Percentiles rank a stretch among this genome's conserved stretches.
Evolutionary conservation across 805 yeast species (phyloP).

Genomic region (Candida takata): DNA sequence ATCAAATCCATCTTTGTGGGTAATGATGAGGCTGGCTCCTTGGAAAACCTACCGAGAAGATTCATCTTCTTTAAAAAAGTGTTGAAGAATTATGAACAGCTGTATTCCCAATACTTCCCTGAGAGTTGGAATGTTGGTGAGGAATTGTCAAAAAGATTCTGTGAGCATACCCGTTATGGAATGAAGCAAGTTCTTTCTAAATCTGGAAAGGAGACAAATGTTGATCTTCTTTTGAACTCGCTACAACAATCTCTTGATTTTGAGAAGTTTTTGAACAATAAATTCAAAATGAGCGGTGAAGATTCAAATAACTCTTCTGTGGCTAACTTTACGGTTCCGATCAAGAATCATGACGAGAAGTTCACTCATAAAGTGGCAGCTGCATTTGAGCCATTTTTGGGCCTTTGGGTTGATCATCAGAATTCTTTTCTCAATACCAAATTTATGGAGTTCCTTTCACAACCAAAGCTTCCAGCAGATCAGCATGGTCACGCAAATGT

Average conservation of each 20-base stretch:
- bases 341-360: slow-evolving; percentile 17
- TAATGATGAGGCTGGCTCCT: slow-evolving; percentile 88
- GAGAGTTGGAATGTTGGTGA: slow-evolving; percentile 62
- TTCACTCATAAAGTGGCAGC: slow-evolving; percentile 44
- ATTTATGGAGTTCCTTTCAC: slow-evolving; percentile 55
- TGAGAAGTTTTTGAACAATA: slow-evolving; percentile 64
- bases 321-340: slow-evolving; percentile 10
- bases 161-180: slow-evolving; percentile 63
- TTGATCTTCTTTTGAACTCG: slow-evolving; percentile 60
- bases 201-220: slow-evolving; percentile 39
- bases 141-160: slow-evolving; percentile 54
- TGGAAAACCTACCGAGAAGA: slow-evolving; percentile 79
- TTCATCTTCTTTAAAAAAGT: slow-evolving; percentile 75
- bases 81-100: slow-evolving; percentile 49
- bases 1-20: slow-evolving; percentile 67
- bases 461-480: slow-evolving; percentile 45
- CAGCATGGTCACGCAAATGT: slow-evolving; percentile 55
- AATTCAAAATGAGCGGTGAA: slow-evolving; percentile 41
- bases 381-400: slow-evolving; percentile 79
- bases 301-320: slow-evolving; percentile 10
- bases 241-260: slow-evolving; percentile 77
- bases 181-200: slow-evolving; percentile 45
- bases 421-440: slow-evolving; percentile 55
- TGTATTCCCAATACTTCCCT: slow-evolving; percentile 54
- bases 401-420: slow-evolving; percentile 83